Percentiles rank a stretch among this genome's conserved stretches.
Evolutionary conservation across 257 asterid genomes (phyloP).

Genomic region (Penstemon eatonii): DNA sequence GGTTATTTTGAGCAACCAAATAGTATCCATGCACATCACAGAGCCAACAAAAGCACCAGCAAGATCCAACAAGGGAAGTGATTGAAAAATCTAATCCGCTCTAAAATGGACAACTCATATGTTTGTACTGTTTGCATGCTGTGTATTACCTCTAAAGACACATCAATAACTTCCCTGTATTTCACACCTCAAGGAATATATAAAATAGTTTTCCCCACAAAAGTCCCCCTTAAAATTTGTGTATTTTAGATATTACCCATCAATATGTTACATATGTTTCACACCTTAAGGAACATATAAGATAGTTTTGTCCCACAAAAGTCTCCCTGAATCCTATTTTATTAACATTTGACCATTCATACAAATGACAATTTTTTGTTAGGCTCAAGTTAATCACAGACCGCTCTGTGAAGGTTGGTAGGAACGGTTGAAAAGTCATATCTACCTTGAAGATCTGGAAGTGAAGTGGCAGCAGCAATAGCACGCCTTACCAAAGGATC

Average conservation of each 20-base stretch:
- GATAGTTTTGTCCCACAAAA: slow-evolving; percentile 1
- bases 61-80: too few species aligned
- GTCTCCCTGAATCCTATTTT: background rate
- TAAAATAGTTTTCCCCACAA: background rate
- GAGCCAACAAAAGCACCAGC: too few species aligned
- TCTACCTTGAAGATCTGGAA: slow-evolving; percentile 87
- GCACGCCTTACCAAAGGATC: slow-evolving; percentile 94
- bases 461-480: slow-evolving; percentile 66
- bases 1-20: too few species aligned
- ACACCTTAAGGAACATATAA: background rate
- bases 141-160: too few species aligned
- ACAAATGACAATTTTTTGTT: slow-evolving; percentile 5
- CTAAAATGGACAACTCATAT: too few species aligned
- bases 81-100: too few species aligned
- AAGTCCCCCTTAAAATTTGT: background rate
- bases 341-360: slow-evolving; percentile 14
- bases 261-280: background rate
- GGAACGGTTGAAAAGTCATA: slow-evolving; percentile 21
- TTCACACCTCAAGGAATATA: slow-evolving; percentile 8
- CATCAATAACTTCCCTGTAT: too few species aligned
- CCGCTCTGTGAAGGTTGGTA: slow-evolving; percentile 13
- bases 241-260: slow-evolving; percentile 11
- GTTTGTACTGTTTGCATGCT: too few species aligned
- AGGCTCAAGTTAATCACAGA: slow-evolving; percentile 20
- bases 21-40: too few species aligned